phyloP scores from a whole-genome alignment of 2,329 filamentous ascomycete species.

The Curvularia eragrostidis region DNA sequence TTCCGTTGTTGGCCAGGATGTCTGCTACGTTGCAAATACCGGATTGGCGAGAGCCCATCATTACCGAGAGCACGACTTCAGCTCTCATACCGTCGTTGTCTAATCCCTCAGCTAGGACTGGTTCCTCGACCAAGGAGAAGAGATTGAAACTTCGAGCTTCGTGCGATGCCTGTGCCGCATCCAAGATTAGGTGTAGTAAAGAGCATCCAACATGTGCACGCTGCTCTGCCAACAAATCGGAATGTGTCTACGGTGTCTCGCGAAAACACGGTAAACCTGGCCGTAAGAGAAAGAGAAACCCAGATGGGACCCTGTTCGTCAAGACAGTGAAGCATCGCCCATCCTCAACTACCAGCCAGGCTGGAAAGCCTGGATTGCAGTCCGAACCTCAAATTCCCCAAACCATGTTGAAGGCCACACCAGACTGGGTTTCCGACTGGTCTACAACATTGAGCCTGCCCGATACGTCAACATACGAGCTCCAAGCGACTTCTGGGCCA shows the following conservation, averaged over 20 bases:
- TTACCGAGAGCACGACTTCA: slow-evolving; percentile 16
- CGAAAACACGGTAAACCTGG: slow-evolving; percentile 48
- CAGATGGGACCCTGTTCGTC: slow-evolving; percentile 41
- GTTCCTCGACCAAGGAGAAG: slow-evolving; percentile 25
- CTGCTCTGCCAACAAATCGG: slow-evolving; percentile 36
- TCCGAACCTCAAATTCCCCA: slow-evolving; percentile 30
- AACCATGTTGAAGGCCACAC: slow-evolving; percentile 25
- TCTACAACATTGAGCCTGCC: slow-evolving; percentile 38
- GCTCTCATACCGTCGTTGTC: slow-evolving; percentile 25
- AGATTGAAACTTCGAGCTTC: slow-evolving; percentile 45
- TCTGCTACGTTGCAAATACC: slow-evolving; percentile 30
- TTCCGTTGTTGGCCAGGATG: slow-evolving; percentile 21
- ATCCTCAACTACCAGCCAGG: slow-evolving; percentile 40
- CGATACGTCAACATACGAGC: slow-evolving; percentile 35
- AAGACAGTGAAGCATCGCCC: slow-evolving; percentile 39
- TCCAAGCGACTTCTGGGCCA: slow-evolving; percentile 39
- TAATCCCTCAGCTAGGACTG: slow-evolving; percentile 30
- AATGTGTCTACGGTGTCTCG: slow-evolving; percentile 45
- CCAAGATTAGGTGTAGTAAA: slow-evolving; percentile 49
- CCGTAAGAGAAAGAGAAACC: slow-evolving; percentile 41
- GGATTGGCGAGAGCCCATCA: slow-evolving; percentile 32
- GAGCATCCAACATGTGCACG: slow-evolving; percentile 44
- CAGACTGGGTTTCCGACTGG: slow-evolving; percentile 35
- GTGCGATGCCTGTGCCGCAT: slow-evolving; percentile 48
- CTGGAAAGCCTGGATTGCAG: slow-evolving; percentile 36